Percentiles rank a stretch among this genome's conserved stretches.
Evolutionary conservation across 768 basidiomycete species (phyloP).

Genomic region (Russula sp.): DNA sequence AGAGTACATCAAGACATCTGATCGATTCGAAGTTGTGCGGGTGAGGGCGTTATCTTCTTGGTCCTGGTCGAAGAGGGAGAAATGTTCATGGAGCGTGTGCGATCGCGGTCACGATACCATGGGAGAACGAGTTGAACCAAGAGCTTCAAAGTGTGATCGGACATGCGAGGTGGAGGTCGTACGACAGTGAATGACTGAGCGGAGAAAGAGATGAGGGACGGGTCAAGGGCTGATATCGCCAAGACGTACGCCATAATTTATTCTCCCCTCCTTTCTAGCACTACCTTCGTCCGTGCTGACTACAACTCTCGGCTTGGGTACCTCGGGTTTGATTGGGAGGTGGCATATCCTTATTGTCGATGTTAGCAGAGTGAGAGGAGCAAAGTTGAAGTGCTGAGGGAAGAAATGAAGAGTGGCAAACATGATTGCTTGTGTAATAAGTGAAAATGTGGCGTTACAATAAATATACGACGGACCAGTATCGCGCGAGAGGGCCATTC

Average conservation of each 20-base stretch:
- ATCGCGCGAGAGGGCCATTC: neutral
- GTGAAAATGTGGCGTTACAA: too few relatives aligned
- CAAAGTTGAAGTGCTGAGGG: conserved; percentile 13
- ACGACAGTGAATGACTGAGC: conserved; percentile 84
- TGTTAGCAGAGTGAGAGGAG: conserved; percentile 10
- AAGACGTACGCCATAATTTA: conserved; percentile 40
- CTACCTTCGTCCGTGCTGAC: conserved; percentile 27
- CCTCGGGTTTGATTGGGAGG: neutral
- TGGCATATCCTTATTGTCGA: neutral
- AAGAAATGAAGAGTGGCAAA: conserved; percentile 18
- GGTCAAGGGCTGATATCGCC: neutral
- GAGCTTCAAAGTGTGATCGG: conserved; percentile 83
- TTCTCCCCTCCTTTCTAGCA: conserved; percentile 38
- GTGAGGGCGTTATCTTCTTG: conserved; percentile 25
- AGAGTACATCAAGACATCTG: conserved; percentile 41
- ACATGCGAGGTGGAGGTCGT: conserved; percentile 76
- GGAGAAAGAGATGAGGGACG: neutral
- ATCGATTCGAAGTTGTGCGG: conserved; percentile 44
- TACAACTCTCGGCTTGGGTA: neutral
- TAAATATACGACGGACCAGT: too few relatives aligned
- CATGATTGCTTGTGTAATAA: too few relatives aligned
- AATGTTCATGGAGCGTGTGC: conserved; percentile 40
- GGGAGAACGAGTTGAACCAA: conserved; percentile 89
- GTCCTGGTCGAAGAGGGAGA: conserved; percentile 29
- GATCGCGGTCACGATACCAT: conserved; percentile 35